Base-by-base conservation (phyloP, 1,284 basidiomycete genomes). In the Leccinum angustisporum region DNA sequence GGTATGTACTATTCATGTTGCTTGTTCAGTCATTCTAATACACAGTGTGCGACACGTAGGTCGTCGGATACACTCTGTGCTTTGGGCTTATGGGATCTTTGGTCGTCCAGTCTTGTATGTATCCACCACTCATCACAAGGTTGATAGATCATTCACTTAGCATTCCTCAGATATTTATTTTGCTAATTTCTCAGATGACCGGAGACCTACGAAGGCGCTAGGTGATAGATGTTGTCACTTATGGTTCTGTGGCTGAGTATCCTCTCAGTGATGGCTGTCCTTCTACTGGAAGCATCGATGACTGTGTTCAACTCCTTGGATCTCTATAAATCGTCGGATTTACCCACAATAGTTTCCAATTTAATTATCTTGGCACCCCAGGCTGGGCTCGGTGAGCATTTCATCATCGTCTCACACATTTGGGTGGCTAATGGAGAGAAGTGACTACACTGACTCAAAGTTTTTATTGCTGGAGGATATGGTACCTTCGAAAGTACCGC, bases 41-140 rank as follows among this genome's bases (percentile, higher is more conserved):
- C n/a, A n/a, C n/a, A n/a, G n/a, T n/a, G n/a, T n/a, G n/a, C n/a
- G n/a, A n/a, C n/a, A n/a, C n/a, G 25, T 25, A 25, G 25, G 25
- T 3, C 25, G 2, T 25, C 2, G 25, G 25, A 2, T 46, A 51
- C n/a, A 61, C 30, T 9, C 30, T 64, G 9, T 56, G n/a, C 40
- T 64, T 64, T 10, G n/a, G 21, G 0, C 58, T n/a, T 4, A 64
- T 61, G 63, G 63, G 63, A 16, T 50, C 40, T 11, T 40, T 40
- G 0, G 8, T 9, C 16, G 63, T 40, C 38, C 38, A 40, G 38
- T 40, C 38, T n/a, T 40, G 50, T 27, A 51, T 30, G 21, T 51
- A 16, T 30, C 50, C 2, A 51, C 27, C 4, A 25, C 48, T n/a
- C 48, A 13, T 25, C 6, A 11, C 18, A 50, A 11, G n/a, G n/a